Percentiles rank a stretch among this genome's conserved stretches.
Conservation (phyloP, 352 stramenopile genomes). For the Phytophthora europaea region DNA sequence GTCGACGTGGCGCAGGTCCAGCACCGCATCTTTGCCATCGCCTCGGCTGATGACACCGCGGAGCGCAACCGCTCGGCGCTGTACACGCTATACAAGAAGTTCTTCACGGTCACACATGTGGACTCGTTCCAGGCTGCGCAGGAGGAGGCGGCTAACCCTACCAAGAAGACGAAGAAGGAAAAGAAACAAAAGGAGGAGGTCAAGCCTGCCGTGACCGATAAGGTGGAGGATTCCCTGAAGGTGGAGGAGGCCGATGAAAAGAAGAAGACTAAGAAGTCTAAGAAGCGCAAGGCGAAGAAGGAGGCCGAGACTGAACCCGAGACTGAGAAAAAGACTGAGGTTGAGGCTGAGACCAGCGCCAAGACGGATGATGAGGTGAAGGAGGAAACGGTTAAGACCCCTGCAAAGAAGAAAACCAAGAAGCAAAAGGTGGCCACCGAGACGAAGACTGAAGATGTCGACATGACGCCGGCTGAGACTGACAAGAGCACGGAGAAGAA, state of each 20-base stretch:
- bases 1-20: constrained; percentile 76
- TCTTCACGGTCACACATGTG: constrained; percentile 74
- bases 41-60: constrained; percentile 75
- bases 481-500: constrained; percentile 42
- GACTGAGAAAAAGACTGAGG: constrained; percentile 41
- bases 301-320: constrained; percentile 30
- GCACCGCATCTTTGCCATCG: constrained; percentile 84
- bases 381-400: constrained; percentile 12
- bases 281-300: constrained; percentile 52
- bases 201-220: constrained; percentile 22
- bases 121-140: constrained; percentile 76
- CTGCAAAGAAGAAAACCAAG: constrained; percentile 45
- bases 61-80: constrained; percentile 84
- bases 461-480: constrained; percentile 26
- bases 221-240: constrained; percentile 15
- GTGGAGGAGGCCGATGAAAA: constrained; percentile 21
- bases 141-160: constrained; percentile 47
- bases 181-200: constrained; percentile 65
- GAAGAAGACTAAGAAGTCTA: constrained; percentile 67
- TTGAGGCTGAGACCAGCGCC: constrained; percentile 6
- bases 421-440: constrained; percentile 48
- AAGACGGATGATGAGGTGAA: constrained; percentile 48
- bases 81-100: constrained; percentile 85
- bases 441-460: constrained; percentile 25
- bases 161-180: constrained; percentile 36